Evolutionary conservation across 208 protist species (phyloP).

Genomic region (Trypanosoma avium): DNA sequence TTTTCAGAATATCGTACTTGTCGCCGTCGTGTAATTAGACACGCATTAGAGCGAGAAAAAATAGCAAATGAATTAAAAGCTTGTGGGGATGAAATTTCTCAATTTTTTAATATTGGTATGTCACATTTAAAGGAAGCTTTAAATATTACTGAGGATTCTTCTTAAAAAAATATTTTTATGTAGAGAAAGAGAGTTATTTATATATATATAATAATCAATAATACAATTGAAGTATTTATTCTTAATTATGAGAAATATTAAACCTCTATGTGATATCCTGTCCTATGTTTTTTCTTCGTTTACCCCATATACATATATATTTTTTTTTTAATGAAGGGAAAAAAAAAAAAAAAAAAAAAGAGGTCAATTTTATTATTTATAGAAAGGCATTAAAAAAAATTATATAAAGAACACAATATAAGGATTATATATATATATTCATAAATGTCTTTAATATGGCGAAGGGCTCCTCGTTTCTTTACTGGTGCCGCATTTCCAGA

Average conservation of each 20-base stretch:
- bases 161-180: not conserved
- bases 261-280: no score
- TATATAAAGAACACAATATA: no score
- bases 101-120: conserved; percentile 20
- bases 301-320: no score
- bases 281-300: no score
- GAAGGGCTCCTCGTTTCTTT: conserved; percentile 53
- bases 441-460: conserved; percentile 9
- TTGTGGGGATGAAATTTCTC: conserved; percentile 26
- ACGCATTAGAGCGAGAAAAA: conserved; percentile 29
- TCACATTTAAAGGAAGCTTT: conserved; percentile 11
- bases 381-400: no score
- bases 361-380: no score
- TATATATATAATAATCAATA: no score
- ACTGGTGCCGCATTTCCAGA: conserved; percentile 74
- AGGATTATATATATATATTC: not conserved
- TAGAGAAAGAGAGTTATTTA: not conserved
- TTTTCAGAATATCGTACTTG: conserved; percentile 9
- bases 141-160: not conserved
- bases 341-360: no score
- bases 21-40: conserved; percentile 11
- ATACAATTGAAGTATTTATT: no score
- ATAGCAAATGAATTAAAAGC: conserved; percentile 29
- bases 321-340: no score
- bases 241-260: no score